phyloP scores from a whole-genome alignment of 2,329 filamentous ascomycete genomes.

The Epichloe elymi region DNA sequence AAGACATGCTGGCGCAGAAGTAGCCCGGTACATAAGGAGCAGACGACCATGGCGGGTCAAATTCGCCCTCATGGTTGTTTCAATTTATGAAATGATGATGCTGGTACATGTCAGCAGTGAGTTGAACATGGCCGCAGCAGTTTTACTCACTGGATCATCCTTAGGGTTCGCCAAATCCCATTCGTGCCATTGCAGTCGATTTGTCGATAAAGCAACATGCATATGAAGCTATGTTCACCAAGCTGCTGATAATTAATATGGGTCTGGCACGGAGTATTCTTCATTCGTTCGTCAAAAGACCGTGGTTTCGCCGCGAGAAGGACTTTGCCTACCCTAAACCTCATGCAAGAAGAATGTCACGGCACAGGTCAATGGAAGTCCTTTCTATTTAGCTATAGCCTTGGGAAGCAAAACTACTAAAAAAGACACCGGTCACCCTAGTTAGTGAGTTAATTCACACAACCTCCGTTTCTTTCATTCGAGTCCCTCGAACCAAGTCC shows the following conservation, averaged over 20 bases:
- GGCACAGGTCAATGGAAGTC: too few species aligned
- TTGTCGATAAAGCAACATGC: not conserved
- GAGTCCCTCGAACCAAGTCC: too few species aligned
- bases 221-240: not conserved
- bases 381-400: too few species aligned
- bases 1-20: slow-evolving; percentile 20
- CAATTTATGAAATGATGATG: slow-evolving; percentile 12
- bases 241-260: slow-evolving; percentile 1
- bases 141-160: not conserved
- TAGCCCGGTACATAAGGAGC: slow-evolving; percentile 22
- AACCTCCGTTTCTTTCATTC: too few species aligned
- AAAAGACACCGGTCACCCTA: too few species aligned
- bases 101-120: not conserved
- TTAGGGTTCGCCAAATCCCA: not conserved
- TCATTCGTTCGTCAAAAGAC: too few species aligned
- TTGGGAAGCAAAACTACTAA: too few species aligned
- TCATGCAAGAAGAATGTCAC: too few species aligned
- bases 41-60: slow-evolving; percentile 31
- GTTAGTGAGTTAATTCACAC: too few species aligned
- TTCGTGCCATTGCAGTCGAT: not conserved
- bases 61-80: slow-evolving; percentile 30
- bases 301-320: too few species aligned
- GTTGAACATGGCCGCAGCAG: not conserved
- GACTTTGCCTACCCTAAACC: too few species aligned
- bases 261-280: not conserved